Base-by-base conservation (phyloP, 352 stramenopile genomes). In the Globisporangium nunn region DNA sequence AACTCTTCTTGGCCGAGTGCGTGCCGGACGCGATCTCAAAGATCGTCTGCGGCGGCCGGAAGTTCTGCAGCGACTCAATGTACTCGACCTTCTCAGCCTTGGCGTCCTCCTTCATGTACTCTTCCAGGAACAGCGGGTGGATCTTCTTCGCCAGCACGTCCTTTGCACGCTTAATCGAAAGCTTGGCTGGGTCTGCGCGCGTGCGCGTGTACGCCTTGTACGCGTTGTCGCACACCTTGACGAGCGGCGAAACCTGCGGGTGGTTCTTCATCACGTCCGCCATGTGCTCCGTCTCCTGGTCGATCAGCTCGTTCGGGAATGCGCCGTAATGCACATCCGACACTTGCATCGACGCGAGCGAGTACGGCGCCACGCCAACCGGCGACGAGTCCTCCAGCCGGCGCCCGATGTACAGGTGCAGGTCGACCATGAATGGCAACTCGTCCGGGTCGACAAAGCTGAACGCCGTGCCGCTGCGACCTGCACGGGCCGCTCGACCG, bases 181-280 rank as follows among this genome's bases (percentile, higher is more conserved):
- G 75, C 66, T 91, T 97, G n/a, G 88, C 97, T 35, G 97, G 89
- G 64, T 99, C 96, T 8, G 95, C 88, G 33, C 97, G 84, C 45
- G 92, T 99, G 54, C 95, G 81, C 50, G 91, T 74, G 72, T 99
- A 99, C 81, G 98, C 93, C 66, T 99, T 98, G 88, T 98, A 98
- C 15, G 95, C 88, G 67, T 99, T 99, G 7, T 85, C 87, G 56
- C 91, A 98, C 6, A 98, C 91, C 59, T 95, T 92, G 43, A 91
- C 70, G 7, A 94, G 72, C 30, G 85, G 83, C 37, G 71, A 70
- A 12, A 96, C 72, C 29, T 91, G 71, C 30, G 82, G 72, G 52
- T 93, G 68, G 51, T 74, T 85, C 23, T 87, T 78, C 49, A 98
- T 63, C 31, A 97, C 78, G 23, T 97, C 80, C 52, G 88, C 75